These are phyloP conservation scores for Botrytis hyacinthi DNA, from an alignment of 2,329 filamentous ascomycete species.

Conservation along the genomic window DNA sequence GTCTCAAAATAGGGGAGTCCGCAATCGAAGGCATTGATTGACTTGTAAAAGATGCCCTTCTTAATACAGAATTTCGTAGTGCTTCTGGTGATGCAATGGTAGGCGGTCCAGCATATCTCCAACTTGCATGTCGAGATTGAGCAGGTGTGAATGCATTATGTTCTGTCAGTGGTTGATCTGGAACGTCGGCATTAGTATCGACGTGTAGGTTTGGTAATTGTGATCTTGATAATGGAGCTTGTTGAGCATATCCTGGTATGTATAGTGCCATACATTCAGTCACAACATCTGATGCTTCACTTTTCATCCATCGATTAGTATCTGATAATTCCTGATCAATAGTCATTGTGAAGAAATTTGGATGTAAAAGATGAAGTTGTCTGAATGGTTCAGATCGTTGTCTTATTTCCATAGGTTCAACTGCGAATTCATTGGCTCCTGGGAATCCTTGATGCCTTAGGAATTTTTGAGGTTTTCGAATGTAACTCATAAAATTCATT, in stretches of 20 bases:
- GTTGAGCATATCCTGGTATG: constrained; percentile 31
- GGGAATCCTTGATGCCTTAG: constrained; percentile 69
- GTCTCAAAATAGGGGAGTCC: constrained; percentile 41
- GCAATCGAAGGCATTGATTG: constrained; percentile 46
- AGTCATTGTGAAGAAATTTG: constrained; percentile 80
- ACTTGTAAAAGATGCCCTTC: constrained; percentile 52
- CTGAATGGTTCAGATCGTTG: constrained; percentile 73
- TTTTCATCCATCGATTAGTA: constrained; percentile 73
- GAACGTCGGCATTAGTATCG: constrained; percentile 33
- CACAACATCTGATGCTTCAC: constrained; percentile 75
- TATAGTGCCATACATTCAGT: constrained; percentile 76
- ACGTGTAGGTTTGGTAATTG: constrained; percentile 15
- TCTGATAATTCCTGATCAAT: constrained; percentile 78
- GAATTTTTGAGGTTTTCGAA: constrained; percentile 77
- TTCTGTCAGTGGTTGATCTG: constrained; percentile 33
- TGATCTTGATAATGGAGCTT: constrained; percentile 25
- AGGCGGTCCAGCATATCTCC: constrained; percentile 55
- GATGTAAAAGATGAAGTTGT: constrained; percentile 70
- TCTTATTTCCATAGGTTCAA: constrained; percentile 75
- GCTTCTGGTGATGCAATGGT: constrained; percentile 41
- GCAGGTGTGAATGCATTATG: constrained; percentile 29
- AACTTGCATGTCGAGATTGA: constrained; percentile 44
- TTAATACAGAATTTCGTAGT: constrained; percentile 41
- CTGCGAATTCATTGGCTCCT: constrained; percentile 70
- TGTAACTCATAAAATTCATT: constrained; percentile 83